Conservation (phyloP, 2,329 filamentous ascomycete species). For the Cordyceps militaris region DNA sequence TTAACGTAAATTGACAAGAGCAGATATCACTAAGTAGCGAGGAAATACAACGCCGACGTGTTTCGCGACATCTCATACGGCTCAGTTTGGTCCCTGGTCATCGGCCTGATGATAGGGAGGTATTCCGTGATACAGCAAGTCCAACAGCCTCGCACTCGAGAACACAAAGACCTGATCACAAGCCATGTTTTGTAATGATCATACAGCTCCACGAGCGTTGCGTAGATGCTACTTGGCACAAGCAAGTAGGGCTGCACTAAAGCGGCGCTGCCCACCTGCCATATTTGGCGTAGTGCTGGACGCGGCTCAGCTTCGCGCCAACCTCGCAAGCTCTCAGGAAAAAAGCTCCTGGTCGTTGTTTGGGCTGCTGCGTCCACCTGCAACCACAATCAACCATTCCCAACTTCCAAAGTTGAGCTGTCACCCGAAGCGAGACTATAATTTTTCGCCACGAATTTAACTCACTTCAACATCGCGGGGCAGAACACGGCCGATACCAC, state of each 20-base stretch:
- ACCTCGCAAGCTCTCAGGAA: constrained; percentile 10
- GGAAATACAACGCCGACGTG: too few species aligned
- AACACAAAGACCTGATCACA: too few species aligned
- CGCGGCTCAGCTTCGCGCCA: constrained; percentile 1
- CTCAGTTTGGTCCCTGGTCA: too few species aligned
- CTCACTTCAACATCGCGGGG: background rate
- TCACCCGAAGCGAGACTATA: background rate
- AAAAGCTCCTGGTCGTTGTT: constrained; percentile 12
- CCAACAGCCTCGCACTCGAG: too few species aligned
- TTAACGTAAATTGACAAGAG: too few species aligned
- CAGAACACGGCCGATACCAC: background rate
- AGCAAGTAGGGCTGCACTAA: background rate
- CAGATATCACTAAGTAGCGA: too few species aligned
- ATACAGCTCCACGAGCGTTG: too few species aligned
- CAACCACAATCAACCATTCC: background rate
- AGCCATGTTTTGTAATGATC: too few species aligned
- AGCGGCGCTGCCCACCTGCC: background rate
- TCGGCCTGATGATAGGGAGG: too few species aligned
- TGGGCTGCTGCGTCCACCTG: background rate
- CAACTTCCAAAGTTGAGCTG: background rate
- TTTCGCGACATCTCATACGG: too few species aligned
- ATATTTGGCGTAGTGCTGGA: background rate
- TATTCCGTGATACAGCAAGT: too few species aligned
- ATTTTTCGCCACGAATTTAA: background rate
- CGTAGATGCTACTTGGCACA: too few species aligned